Conservation (phyloP, 257 asterid genomes). For the Euphrasia confusa region DNA sequence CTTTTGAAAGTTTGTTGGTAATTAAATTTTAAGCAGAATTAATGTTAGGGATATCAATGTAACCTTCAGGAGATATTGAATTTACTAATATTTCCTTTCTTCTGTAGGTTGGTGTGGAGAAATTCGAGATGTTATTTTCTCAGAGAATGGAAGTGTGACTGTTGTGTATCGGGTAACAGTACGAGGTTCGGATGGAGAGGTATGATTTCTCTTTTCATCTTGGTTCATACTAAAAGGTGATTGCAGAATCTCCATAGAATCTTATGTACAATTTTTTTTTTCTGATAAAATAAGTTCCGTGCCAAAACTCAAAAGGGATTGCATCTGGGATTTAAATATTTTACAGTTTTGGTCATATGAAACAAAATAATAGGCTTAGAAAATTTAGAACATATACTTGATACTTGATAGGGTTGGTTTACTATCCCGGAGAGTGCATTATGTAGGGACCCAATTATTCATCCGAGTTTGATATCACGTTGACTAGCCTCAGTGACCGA, state of each 20-base stretch:
- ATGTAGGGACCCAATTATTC: neutral
- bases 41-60: constrained; percentile 16
- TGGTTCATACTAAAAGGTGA: constrained; percentile 8
- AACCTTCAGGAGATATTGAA: neutral
- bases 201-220: constrained; percentile 29
- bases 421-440: too few species aligned
- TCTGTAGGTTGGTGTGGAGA: constrained; percentile 97
- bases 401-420: neutral
- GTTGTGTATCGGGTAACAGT: constrained; percentile 94
- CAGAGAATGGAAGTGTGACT: constrained; percentile 86
- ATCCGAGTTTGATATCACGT: constrained; percentile 2
- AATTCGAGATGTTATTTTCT: constrained; percentile 82
- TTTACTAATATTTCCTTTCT: neutral
- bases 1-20: constrained; percentile 3
- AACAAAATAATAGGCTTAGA: neutral
- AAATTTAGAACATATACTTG: neutral
- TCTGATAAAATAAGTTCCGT: neutral
- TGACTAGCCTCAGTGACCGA: neutral
- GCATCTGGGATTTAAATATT: constrained; percentile 3
- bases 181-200: constrained; percentile 97
- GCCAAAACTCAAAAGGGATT: neutral
- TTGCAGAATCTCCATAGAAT: neutral
- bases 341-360: neutral
- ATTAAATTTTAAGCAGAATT: constrained; percentile 8
- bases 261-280: constrained; percentile 3